Percentiles rank a stretch among this genome's conserved stretches.
These are phyloP conservation scores for Phytophthora chlamydospora DNA, from an alignment of 352 stramenopile genomes.

Conservation along the genomic window DNA sequence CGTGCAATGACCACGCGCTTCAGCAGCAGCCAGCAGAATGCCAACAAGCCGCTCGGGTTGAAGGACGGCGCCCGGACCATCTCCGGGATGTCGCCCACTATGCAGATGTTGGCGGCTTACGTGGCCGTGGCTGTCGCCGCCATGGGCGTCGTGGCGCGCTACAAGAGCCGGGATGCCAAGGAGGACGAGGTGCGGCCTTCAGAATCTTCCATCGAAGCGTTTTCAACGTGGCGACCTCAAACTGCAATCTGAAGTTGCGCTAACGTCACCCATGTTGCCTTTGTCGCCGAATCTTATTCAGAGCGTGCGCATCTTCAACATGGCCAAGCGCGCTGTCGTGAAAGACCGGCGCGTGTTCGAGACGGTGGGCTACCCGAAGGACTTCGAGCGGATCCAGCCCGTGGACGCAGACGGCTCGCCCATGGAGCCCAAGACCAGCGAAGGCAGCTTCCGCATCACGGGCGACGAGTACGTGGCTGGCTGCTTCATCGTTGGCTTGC, in stretches of 20 bases:
- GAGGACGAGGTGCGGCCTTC: constrained; percentile 51
- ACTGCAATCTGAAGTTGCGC: constrained; percentile 18
- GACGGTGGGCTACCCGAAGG: constrained; percentile 73
- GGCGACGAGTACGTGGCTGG: constrained; percentile 56
- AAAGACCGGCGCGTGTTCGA: constrained; percentile 81
- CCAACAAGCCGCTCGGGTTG: constrained; percentile 43
- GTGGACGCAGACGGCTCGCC: constrained; percentile 16
- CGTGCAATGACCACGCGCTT: neutral
- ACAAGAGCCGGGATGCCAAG: constrained; percentile 57
- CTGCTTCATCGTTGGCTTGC: neutral
- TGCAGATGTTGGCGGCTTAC: constrained; percentile 64
- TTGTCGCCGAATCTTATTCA: constrained; percentile 9
- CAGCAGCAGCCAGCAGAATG: constrained; percentile 24
- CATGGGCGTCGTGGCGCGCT: constrained; percentile 64
- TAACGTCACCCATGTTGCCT: constrained; percentile 13
- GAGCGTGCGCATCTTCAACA: constrained; percentile 74
- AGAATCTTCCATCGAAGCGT: too few species aligned
- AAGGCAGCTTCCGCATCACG: constrained; percentile 59
- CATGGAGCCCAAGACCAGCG: constrained; percentile 18
- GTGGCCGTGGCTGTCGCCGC: constrained; percentile 55
- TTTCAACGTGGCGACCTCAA: constrained; percentile 1
- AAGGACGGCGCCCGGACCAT: constrained; percentile 42
- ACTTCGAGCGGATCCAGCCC: constrained; percentile 54
- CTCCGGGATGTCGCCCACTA: constrained; percentile 49
- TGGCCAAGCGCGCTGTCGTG: constrained; percentile 75